Base-by-base conservation (phyloP, 1,284 basidiomycete genomes). In the Bondarzewia mesenterica region DNA sequence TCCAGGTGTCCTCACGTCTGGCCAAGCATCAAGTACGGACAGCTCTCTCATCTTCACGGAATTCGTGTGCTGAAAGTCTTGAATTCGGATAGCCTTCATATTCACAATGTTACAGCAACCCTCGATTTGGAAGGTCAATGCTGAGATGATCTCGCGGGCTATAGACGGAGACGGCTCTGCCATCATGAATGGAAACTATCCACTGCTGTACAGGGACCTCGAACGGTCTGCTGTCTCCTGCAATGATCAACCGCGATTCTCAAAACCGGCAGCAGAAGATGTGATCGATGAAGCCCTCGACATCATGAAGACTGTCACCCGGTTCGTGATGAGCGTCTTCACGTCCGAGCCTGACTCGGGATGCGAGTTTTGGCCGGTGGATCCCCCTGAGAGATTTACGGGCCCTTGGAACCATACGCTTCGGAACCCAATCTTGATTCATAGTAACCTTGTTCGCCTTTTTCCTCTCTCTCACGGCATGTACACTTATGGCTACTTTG, bases 1-100 rank as follows among this genome's bases (percentile, higher is more conserved):
- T 2, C 63, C 66, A 1, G 67, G 66, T 0, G 54, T 62, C n/a
- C 55, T 72, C 6, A 70, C 65, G 5, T 60, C 59, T 6, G 69
- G 69, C 5, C 57, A 60, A 38, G 63, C 59, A 2, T 54, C 23
- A 26, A 29, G 42, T 44, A 18, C 3, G 23, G 7, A 16, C 4
- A 5, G 3, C 18, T 29, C 20, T 15, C 26, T 27, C n/a, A 22
- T 43, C 10, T 7, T n/a, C n/a, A 16, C 21, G 39, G 5, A 3
- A 27, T 7, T 18, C 20, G 18, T 23, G 12, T n/a, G n/a, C n/a
- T n/a, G n/a, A n/a, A n/a, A n/a, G n/a, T n/a, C n/a, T 4, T 7
- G 4, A 7, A 23, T 10, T 44, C 4, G 29, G n/a, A 21, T 29
- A 44, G 42, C 14, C n/a, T 44, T 27, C n/a, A 14, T 44, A 14